A percentile compares a stretch with the other conserved stretches of the same genome.
phyloP scores from a whole-genome alignment of 108 stramenopile genomes.

The Pelagomonas calceolata region DNA sequence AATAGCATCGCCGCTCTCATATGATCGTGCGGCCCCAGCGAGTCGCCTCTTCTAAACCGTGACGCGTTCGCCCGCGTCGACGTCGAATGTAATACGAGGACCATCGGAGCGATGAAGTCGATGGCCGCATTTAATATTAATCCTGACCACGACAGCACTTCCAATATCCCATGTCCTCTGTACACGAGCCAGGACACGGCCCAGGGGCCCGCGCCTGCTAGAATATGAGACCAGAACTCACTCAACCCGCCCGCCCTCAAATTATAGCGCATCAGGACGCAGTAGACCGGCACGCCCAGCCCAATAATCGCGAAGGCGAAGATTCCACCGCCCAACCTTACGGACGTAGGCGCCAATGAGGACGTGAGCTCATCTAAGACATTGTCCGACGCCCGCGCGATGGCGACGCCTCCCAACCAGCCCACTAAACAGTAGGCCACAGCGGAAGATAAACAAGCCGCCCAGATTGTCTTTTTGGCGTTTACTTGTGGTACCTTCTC shows the following conservation, averaged over 20 bases:
- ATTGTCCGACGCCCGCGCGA: conserved; percentile 29
- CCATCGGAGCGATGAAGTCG: conserved; percentile 52
- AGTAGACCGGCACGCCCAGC: conserved; percentile 53
- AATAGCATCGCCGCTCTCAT: too few relatives aligned
- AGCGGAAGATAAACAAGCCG: conserved; percentile 20
- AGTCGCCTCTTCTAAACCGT: too few relatives aligned
- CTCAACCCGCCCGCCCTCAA: conserved; percentile 34
- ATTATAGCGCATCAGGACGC: conserved; percentile 16
- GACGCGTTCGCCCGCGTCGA: too few relatives aligned
- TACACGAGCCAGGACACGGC: conserved; percentile 44
- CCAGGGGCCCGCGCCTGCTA: conserved; percentile 52
- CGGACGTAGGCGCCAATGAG: conserved; percentile 1
- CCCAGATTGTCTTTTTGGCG: conserved; percentile 19
- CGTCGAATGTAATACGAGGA: too few relatives aligned
- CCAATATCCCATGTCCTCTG: conserved; percentile 30
- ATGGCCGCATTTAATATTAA: conserved; percentile 46
- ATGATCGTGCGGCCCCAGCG: too few relatives aligned
- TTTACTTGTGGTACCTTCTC: conserved; percentile 47
- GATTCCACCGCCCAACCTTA: conserved; percentile 12
- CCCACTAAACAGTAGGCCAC: conserved; percentile 52
- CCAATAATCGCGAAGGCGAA: conserved; percentile 67
- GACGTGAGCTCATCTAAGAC: conserved; percentile 7
- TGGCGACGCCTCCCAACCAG: conserved; percentile 45
- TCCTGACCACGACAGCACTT: conserved; percentile 49
- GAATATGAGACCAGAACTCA: conserved; percentile 18